phyloP scores from a whole-genome alignment of 768 basidiomycete species.

The Leucogyrophana mollusca region DNA sequence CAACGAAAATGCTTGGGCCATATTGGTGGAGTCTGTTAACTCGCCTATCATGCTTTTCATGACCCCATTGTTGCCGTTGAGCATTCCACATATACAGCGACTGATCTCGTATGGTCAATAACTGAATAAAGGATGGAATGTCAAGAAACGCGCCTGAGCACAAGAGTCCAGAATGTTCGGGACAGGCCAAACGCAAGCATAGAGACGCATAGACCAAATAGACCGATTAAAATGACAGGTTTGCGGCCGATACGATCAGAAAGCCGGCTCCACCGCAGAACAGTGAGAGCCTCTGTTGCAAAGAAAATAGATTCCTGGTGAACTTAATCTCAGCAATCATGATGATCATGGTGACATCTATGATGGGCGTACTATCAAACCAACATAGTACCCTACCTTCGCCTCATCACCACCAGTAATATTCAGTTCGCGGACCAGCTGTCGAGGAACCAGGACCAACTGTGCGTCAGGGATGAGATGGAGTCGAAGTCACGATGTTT shows the following conservation, averaged over 20 bases:
- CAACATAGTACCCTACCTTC: conserved; percentile 47
- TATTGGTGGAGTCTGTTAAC: conserved; percentile 41
- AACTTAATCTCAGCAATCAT: neutral
- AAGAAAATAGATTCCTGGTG: conserved; percentile 36
- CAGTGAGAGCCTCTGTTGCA: conserved; percentile 21
- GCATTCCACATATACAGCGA: conserved; percentile 22
- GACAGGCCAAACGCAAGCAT: conserved; percentile 30
- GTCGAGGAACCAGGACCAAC: neutral
- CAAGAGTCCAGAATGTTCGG: conserved; percentile 18
- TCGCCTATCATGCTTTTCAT: conserved; percentile 48
- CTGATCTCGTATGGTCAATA: neutral
- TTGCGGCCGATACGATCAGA: conserved; percentile 32
- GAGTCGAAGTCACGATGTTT: neutral
- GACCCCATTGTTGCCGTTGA: conserved; percentile 43
- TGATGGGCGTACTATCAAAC: conserved; percentile 33
- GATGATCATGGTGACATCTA: conserved; percentile 10
- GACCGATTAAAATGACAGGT: no score
- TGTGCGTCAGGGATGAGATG: neutral
- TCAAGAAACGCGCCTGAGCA: conserved; percentile 9
- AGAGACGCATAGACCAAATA: conserved; percentile 23
- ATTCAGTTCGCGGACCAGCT: conserved; percentile 43
- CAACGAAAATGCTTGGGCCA: conserved; percentile 38
- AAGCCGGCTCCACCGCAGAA: conserved; percentile 29
- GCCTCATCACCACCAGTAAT: conserved; percentile 42
- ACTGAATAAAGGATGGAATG: neutral